Percentiles rank a stretch among this genome's conserved stretches.
phyloP scores from a whole-genome alignment of 1,284 basidiomycete species.

The Meira miltonrushii region DNA sequence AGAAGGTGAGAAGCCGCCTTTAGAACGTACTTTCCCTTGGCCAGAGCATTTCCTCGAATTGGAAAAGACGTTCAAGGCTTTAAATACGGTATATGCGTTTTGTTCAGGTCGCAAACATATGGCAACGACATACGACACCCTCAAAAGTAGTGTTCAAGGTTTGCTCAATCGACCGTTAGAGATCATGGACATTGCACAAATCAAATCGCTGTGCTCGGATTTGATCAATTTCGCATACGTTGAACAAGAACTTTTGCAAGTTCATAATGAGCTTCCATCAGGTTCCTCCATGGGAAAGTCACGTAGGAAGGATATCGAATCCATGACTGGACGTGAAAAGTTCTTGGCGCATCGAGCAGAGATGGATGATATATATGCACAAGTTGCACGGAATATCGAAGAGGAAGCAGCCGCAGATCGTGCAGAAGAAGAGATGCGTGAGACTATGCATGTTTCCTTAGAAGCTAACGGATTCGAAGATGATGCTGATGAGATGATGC shows the following conservation, averaged over 20 bases:
- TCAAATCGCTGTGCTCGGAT: slow-evolving; percentile 81
- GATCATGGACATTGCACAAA: slow-evolving; percentile 69
- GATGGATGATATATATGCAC: background rate
- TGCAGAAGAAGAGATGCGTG: background rate
- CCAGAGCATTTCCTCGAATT: slow-evolving; percentile 53
- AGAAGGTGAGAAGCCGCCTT: slow-evolving; percentile 3
- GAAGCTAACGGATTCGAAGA: slow-evolving; percentile 5
- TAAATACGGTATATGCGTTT: slow-evolving; percentile 85
- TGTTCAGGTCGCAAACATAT: slow-evolving; percentile 75
- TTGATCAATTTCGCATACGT: slow-evolving; percentile 78
- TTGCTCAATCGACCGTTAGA: slow-evolving; percentile 73
- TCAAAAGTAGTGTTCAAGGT: slow-evolving; percentile 71
- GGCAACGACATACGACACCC: slow-evolving; percentile 70
- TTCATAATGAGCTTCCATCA: slow-evolving; percentile 56
- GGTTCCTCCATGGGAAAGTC: background rate
- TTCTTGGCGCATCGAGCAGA: slow-evolving; percentile 3
- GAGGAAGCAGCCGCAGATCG: background rate
- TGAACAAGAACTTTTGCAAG: slow-evolving; percentile 62
- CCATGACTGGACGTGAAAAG: slow-evolving; percentile 2
- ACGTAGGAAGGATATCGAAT: no score
- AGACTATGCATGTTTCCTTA: background rate
- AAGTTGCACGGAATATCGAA: background rate
- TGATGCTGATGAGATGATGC: slow-evolving; percentile 2
- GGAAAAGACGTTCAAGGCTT: slow-evolving; percentile 61
- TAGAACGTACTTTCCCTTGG: slow-evolving; percentile 32